Evolutionary conservation across 106 monocot genomes (phyloP), one percentile per base, ranked within the genome.

Genomic region (Alisma plantagoaquatica): DNA sequence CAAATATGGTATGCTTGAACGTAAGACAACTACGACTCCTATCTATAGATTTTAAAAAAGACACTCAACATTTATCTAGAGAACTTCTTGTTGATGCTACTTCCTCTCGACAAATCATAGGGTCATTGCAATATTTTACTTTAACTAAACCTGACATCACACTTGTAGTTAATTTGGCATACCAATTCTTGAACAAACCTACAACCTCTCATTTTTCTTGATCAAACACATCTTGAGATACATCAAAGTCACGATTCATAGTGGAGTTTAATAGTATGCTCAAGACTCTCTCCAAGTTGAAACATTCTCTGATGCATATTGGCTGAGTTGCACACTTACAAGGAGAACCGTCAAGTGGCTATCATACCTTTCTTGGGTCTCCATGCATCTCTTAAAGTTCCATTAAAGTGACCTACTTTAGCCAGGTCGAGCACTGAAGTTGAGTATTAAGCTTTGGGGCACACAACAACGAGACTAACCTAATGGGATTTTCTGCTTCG

Each of bases 51-150:
- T n/a, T n/a, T n/a, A n/a, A n/a, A n/a, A n/a, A n/a, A n/a, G n/a
- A n/a, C n/a, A n/a, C n/a, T n/a, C n/a, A n/a, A n/a, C n/a, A n/a
- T n/a, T n/a, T n/a, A n/a, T n/a, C n/a, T n/a, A 27, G 27, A 8
- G n/a, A 14, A 14, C 11, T 1, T 9, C 20, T 32, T 15, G 12
- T 26, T 51, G 47, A 48, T 18, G 19, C 2, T 7, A 19, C 19
- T 8, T 19, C 19, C 6, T 51, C 14, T 10, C 29, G 54, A 31
- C 29, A 31, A 32, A 3, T 54, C n/a, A 27, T 54, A 12, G 54
- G 54, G 18, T 14, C 15, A 19, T 19, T 54, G 16, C 5, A 31
- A 31, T 54, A 54, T 54, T 25, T 54, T 31, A 54, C 54, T 7
- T 20, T 31, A 3, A 54, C 54, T 0, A 29, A 31, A 19, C 54